Base-by-base conservation (phyloP, 225 moss, liverwort and hornwort species). In the Lunularia cruciata region DNA sequence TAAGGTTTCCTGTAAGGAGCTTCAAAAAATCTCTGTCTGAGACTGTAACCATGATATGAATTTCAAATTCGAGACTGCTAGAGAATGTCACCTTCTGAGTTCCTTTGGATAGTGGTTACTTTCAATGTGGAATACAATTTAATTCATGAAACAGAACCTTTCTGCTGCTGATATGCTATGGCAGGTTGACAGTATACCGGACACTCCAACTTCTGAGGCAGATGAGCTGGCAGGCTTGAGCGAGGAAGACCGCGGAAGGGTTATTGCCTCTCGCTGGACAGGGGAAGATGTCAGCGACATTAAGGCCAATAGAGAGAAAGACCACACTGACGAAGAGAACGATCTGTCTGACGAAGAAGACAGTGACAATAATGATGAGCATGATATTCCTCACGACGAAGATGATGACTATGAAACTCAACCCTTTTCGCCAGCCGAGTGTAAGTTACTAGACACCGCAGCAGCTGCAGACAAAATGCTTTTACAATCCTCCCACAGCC, bases 251-350 rank as follows among this genome's bases (percentile, higher is more conserved):
- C 77, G 87, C 62, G 92, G 88, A 59, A 84, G 89, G 73, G 83
- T 92, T 33, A 73, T 92, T 75, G 95, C 92, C 59, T 84, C 95
- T 72, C 88, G 90, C 46, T 92, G 95, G 92, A 92, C 95, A 65
- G 92, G 92, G 77, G 90, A 88, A 80, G 92, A 92, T 78, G 81
- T 86, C 57, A 87, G 81, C 74, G 80, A 60, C 68, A 86, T 63
- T 70, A 72, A 74, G 75, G 14, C 74, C 78, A 73, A 83, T 78
- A 42, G 75, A 67, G 63, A 84, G 75, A 82, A 75, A 45, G 68
- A 79, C 74, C 85, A 83, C 19, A n/a, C 72, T 43, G 82, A 79
- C 8, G 62, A 72, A 62, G 86, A 85, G 43, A 80, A 82, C 34
- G 58, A 59, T 56, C 54, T 55, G 20, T 67, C 11, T 12, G 22